Evolutionary conservation across 2,329 filamentous ascomycete species (phyloP), one percentile per base, ranked within the genome.

Genomic region (Colletotrichum sp.): DNA sequence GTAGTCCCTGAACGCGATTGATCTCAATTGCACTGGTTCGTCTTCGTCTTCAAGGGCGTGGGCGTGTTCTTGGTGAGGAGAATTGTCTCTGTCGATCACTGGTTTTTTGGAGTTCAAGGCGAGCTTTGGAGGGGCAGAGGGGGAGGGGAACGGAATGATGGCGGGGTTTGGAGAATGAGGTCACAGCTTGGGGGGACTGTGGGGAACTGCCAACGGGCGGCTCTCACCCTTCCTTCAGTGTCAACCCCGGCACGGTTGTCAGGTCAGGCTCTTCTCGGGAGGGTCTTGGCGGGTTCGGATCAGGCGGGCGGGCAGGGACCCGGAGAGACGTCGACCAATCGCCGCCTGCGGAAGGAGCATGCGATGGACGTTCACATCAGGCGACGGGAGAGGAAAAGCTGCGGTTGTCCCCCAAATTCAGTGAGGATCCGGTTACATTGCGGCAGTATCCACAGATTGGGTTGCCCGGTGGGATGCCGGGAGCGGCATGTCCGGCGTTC

Each of bases 111-210:
- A 24, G 34, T 36, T 18, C 3, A 60, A 60, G 70, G 14, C 39
- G 39, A 32, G 32, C 39, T 63, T 68, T 57, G 57, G 73, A 68
- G 73, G 69, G 57, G 69, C 36, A 68, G 32, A 39, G 39, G 48
- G 26, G 26, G 30, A 57, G 59, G 24, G 68, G 68, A 36, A 14
- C n/a, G 30, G 39, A 43, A 67, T 24, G 28, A 76, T 66, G 74
- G 74, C 70, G 70, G 74, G 73, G 69, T 39, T 21, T 64, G 59
- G 55, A 52, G 55, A 39, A 74, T 74, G 74, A 75, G 63, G 70
- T 74, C 74, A 76, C 70, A 52, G 48, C 64, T 57, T 36, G 32
- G 39, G 63, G 63, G 26, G 21, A 68, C 24, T 65, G 70, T 75
- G 74, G 74, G 48, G 70, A 39, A 55, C 30, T 24, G 4, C 43